These are phyloP conservation scores for Phytophthora pseudosyringae DNA, from an alignment of 352 stramenopile genomes.

Conservation along the genomic window DNA sequence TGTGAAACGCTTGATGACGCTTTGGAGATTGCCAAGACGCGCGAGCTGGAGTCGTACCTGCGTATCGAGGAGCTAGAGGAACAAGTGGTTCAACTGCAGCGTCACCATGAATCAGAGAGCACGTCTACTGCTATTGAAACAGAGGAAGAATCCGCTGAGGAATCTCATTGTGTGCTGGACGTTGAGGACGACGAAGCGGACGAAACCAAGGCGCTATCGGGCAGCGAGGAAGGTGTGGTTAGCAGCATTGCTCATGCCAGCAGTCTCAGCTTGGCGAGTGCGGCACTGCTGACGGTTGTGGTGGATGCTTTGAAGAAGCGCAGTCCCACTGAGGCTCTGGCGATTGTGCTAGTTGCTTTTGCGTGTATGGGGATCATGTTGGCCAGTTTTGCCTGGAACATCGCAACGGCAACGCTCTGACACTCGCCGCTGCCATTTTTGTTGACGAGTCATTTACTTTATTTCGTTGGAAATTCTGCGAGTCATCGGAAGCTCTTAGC, in stretches of 20 bases:
- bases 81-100: slow-evolving; percentile 24
- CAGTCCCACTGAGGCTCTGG: slow-evolving; percentile 33
- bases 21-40: slow-evolving; percentile 35
- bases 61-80: slow-evolving; percentile 49
- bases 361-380: slow-evolving; percentile 31
- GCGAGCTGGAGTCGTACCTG: slow-evolving; percentile 34
- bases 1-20: slow-evolving; percentile 43
- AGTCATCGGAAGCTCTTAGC: slow-evolving; percentile 38
- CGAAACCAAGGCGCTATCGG: slow-evolving; percentile 30
- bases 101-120: slow-evolving; percentile 13
- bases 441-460: slow-evolving; percentile 23
- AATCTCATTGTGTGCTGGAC: slow-evolving; percentile 26
- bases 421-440: slow-evolving; percentile 11
- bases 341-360: slow-evolving; percentile 31
- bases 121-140: slow-evolving; percentile 8
- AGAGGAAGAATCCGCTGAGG: neutral
- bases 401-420: slow-evolving; percentile 33
- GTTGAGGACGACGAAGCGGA: slow-evolving; percentile 31
- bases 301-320: slow-evolving; percentile 36
- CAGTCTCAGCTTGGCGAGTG: slow-evolving; percentile 37
- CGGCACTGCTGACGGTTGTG: slow-evolving; percentile 30
- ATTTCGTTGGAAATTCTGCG: slow-evolving; percentile 25
- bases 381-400: slow-evolving; percentile 41
- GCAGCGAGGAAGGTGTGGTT: slow-evolving; percentile 2
- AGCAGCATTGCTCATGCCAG: slow-evolving; percentile 15